phyloP scores from a whole-genome alignment of 805 yeast species.

The Pichia nakasei region DNA sequence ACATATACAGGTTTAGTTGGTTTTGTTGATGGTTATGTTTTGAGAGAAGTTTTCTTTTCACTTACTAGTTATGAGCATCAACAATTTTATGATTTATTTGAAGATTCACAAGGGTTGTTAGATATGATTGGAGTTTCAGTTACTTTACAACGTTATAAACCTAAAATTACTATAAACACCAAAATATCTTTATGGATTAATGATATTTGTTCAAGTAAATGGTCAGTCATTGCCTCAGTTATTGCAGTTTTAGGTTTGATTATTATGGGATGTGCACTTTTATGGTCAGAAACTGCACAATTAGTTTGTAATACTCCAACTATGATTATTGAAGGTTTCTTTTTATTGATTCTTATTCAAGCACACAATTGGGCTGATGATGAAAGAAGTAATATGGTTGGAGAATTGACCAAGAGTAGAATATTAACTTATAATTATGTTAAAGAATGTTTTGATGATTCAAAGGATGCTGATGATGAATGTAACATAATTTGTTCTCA shows the following conservation, averaged over 20 bases:
- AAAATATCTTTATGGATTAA: slow-evolving; percentile 20
- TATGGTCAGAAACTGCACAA: slow-evolving; percentile 34
- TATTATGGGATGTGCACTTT: slow-evolving; percentile 26
- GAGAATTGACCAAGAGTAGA: slow-evolving; percentile 11
- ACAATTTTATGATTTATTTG: slow-evolving; percentile 22
- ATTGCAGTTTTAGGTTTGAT: slow-evolving; percentile 25
- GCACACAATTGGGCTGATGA: slow-evolving; percentile 28
- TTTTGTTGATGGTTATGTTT: slow-evolving; percentile 34
- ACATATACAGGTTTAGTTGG: slow-evolving; percentile 39
- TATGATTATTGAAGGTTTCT: slow-evolving; percentile 36
- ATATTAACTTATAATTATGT: slow-evolving; percentile 4
- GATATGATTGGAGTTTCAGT: slow-evolving; percentile 20
- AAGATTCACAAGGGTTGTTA: slow-evolving; percentile 27
- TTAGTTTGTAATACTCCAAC: slow-evolving; percentile 34
- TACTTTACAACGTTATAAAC: slow-evolving; percentile 7
- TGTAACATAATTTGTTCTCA: not conserved
- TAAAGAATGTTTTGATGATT: not conserved
- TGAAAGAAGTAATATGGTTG: slow-evolving; percentile 8
- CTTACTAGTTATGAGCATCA: slow-evolving; percentile 15
- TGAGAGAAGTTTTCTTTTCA: slow-evolving; percentile 31
- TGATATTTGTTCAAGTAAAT: slow-evolving; percentile 25
- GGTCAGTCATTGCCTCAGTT: slow-evolving; percentile 26
- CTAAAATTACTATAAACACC: not conserved
- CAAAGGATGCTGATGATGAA: not conserved
- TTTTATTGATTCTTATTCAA: slow-evolving; percentile 29